These are phyloP conservation scores for Phylloporus scabripes DNA, from an alignment of 768 basidiomycete species.

Conservation along the genomic window DNA sequence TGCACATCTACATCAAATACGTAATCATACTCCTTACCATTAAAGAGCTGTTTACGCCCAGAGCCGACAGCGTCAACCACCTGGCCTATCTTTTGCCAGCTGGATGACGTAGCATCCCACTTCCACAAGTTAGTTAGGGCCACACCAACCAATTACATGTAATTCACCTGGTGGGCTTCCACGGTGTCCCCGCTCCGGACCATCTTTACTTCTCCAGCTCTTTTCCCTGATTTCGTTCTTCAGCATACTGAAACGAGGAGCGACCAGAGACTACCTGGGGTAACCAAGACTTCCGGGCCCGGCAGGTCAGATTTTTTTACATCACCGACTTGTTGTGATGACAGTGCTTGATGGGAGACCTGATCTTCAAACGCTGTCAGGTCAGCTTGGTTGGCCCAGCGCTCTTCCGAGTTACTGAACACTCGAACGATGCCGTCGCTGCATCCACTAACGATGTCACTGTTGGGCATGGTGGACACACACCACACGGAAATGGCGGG, in stretches of 20 bases:
- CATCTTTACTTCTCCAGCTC: constrained; percentile 92
- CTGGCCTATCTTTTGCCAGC: constrained; percentile 93
- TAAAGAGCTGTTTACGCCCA: constrained; percentile 83
- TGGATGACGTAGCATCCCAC: constrained; percentile 69
- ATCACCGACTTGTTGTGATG: constrained; percentile 86
- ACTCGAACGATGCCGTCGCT: constrained; percentile 87
- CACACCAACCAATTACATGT: background rate
- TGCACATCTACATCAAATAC: constrained; percentile 98
- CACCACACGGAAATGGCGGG: constrained; percentile 98
- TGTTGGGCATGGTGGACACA: constrained; percentile 80
- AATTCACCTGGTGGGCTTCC: constrained; percentile 82
- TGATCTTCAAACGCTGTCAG: constrained; percentile 66
- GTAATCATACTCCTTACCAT: constrained; percentile 96
- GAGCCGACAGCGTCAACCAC: constrained; percentile 93
- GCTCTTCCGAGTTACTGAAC: constrained; percentile 68
- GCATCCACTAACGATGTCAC: constrained; percentile 87
- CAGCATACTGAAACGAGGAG: constrained; percentile 1
- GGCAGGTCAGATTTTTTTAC: constrained; percentile 89
- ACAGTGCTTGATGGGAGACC: constrained; percentile 73
- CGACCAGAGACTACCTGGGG: constrained; percentile 48
- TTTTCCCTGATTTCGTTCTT: constrained; percentile 56
- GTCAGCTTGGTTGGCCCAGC: constrained; percentile 65
- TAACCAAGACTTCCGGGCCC: constrained; percentile 70
- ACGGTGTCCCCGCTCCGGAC: constrained; percentile 72
- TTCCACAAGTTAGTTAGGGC: constrained; percentile 29